Evolutionary conservation across 257 asterid species (phyloP).

Genomic region (Plantago elongata): DNA sequence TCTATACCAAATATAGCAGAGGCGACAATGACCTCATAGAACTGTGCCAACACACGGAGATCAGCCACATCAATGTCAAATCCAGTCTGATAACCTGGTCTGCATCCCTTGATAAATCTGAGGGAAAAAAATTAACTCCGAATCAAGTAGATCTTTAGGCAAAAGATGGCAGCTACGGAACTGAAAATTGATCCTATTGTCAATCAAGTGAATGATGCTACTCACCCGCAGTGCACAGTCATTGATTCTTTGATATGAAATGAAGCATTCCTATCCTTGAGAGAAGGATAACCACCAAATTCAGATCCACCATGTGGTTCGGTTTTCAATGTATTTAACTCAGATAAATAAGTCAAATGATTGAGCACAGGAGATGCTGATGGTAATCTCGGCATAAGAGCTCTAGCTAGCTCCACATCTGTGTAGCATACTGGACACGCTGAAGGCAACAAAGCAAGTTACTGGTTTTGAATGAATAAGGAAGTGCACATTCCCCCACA

Average conservation of each 20-base stretch:
- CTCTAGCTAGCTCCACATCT: slow-evolving; percentile 77
- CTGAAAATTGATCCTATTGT: not conserved
- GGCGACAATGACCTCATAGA: slow-evolving; percentile 84
- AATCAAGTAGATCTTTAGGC: slow-evolving; percentile 10
- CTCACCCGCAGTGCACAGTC: slow-evolving; percentile 98
- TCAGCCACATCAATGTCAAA: slow-evolving; percentile 81
- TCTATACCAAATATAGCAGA: slow-evolving; percentile 94
- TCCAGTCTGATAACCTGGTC: slow-evolving; percentile 76
- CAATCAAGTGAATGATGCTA: slow-evolving; percentile 18
- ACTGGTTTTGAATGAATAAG: slow-evolving; percentile 3
- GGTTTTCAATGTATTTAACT: slow-evolving; percentile 45
- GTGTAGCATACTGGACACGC: slow-evolving; percentile 93
- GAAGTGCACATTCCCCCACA: not conserved
- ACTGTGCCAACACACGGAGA: slow-evolving; percentile 61
- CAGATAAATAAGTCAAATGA: slow-evolving; percentile 65
- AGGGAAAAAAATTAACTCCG: slow-evolving; percentile 14
- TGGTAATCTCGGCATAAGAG: slow-evolving; percentile 70
- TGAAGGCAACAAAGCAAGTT: slow-evolving; percentile 33
- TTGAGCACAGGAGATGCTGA: slow-evolving; percentile 63
- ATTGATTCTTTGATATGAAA: slow-evolving; percentile 64
- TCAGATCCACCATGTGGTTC: slow-evolving; percentile 80
- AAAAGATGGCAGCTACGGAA: slow-evolving; percentile 5
- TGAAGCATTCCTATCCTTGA: slow-evolving; percentile 66
- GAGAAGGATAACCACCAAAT: slow-evolving; percentile 95
- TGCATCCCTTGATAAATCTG: slow-evolving; percentile 89